Conservation (phyloP, 2,329 filamentous ascomycete species). For the Penicillium sp. region DNA sequence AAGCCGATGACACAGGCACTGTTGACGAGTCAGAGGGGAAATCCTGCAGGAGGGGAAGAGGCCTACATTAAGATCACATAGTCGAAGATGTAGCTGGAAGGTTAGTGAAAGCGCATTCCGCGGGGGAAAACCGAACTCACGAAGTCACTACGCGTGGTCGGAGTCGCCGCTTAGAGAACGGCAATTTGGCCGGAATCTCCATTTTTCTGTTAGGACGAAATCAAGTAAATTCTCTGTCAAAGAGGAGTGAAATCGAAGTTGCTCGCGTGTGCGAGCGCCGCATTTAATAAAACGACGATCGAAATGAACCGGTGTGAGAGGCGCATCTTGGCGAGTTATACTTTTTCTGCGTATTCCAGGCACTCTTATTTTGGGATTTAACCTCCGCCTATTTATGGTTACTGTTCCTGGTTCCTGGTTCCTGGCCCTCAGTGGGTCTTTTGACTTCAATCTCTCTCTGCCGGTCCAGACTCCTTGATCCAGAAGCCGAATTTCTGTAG, state of each 20-base stretch:
- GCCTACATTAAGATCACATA: conserved; percentile 60
- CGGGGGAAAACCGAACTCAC: conserved; percentile 36
- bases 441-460: background rate
- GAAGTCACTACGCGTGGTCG: conserved; percentile 54
- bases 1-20: conserved; percentile 55
- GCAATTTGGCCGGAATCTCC: conserved; percentile 43
- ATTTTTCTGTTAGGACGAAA: conserved; percentile 1
- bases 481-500: background rate
- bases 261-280: background rate
- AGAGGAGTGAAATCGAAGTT: background rate
- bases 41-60: background rate
- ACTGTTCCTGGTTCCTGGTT: background rate
- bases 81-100: conserved; percentile 55
- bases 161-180: conserved; percentile 56
- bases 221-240: background rate
- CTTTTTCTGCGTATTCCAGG: background rate
- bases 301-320: background rate
- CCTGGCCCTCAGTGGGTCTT: background rate
- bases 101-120: conserved; percentile 7
- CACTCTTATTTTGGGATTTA: background rate
- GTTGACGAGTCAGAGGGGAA: conserved; percentile 14
- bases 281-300: background rate
- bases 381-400: background rate
- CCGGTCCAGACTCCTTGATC: background rate
- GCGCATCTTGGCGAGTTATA: background rate